phyloP scores from a whole-genome alignment of 129 eudicot genomes.

The Centaurea solstitialis region DNA sequence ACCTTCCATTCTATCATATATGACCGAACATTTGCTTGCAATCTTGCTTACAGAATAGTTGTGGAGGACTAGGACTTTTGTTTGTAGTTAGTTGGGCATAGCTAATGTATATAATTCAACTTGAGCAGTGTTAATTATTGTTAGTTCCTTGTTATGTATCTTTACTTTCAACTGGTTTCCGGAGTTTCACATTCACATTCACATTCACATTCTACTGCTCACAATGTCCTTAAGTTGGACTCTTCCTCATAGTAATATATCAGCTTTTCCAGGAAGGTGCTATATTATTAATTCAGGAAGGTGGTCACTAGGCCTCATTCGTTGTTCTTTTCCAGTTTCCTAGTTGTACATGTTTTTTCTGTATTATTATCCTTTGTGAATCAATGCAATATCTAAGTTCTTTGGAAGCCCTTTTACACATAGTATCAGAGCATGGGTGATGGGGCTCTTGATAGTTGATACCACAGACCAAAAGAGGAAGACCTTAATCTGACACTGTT shows the following conservation, averaged over 20 bases:
- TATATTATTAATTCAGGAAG: too few relatives aligned
- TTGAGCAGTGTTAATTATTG: not conserved
- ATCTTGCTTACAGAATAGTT: not conserved
- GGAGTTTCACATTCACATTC: not conserved
- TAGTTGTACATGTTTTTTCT: not conserved
- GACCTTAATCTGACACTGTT: conserved; percentile 2
- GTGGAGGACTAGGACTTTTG: not conserved
- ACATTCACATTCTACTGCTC: not conserved
- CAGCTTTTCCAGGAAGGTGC: not conserved
- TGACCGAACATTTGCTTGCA: not conserved
- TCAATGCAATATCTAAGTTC: not conserved
- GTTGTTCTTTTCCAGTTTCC: not conserved
- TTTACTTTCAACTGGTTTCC: not conserved
- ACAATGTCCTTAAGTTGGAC: not conserved
- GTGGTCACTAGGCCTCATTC: not conserved
- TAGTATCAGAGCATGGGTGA: not conserved
- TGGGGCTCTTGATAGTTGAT: not conserved
- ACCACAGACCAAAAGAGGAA: not conserved
- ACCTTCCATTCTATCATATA: not conserved
- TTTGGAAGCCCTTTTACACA: not conserved
- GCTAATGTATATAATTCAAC: not conserved
- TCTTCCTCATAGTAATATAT: not conserved
- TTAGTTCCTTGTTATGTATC: not conserved
- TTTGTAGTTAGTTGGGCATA: not conserved
- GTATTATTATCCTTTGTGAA: not conserved